Conservation (phyloP, 371 early-diverging fungal species). For the Mortierella sp. region DNA sequence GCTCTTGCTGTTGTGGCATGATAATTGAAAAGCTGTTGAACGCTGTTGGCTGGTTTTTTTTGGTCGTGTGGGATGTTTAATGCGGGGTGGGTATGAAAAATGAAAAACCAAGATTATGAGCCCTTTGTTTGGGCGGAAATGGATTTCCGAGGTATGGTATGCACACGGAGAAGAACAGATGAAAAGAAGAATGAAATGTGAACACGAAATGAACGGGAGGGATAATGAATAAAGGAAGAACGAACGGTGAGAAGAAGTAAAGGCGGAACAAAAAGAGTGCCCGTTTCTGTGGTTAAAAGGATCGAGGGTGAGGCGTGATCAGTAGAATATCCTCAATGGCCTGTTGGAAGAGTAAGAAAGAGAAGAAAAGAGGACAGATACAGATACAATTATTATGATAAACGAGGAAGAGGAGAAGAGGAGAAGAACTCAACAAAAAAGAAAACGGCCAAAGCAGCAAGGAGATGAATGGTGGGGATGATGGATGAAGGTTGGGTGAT, state of each 20-base stretch:
- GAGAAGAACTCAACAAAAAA: neutral
- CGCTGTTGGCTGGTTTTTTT: neutral
- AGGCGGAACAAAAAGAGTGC: too few species aligned
- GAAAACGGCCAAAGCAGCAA: conserved; percentile 16
- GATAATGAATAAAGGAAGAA: too few species aligned
- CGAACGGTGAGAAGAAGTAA: too few species aligned
- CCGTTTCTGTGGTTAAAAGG: neutral
- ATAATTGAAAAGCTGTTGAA: neutral
- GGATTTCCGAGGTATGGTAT: conserved; percentile 1
- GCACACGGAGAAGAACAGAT: neutral
- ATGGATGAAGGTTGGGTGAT: neutral
- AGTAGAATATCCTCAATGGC: neutral
- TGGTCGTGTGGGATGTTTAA: neutral
- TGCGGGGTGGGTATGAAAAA: neutral
- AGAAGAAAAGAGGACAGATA: neutral
- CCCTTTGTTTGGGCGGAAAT: neutral
- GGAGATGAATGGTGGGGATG: neutral
- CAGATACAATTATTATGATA: too few species aligned
- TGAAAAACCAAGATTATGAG: neutral
- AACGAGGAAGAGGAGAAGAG: neutral
- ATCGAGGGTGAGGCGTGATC: neutral
- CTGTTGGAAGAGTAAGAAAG: neutral
- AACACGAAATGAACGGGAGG: too few species aligned
- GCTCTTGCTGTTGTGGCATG: conserved; percentile 6
- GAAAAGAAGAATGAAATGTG: neutral